A percentile compares a stretch with the other conserved stretches of the same genome.
Evolutionary conservation across 805 yeast species (phyloP).

Genomic region (Yarrowia sp.): DNA sequence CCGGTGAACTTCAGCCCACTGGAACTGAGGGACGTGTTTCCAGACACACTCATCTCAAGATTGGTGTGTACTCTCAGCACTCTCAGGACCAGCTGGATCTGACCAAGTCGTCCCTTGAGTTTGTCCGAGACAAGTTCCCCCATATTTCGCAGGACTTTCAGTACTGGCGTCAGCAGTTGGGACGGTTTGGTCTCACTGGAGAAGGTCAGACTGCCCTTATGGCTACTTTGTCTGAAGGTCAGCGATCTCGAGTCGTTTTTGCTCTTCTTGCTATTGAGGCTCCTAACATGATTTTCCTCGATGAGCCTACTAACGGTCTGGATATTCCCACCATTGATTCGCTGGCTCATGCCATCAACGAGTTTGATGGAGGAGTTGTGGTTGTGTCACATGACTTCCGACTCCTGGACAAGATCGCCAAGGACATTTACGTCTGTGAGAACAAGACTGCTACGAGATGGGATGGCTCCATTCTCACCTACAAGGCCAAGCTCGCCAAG

Average conservation of each 20-base stretch:
- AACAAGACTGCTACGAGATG: slow-evolving; percentile 93
- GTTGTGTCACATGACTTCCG: slow-evolving; percentile 99
- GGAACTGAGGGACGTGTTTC: slow-evolving; percentile 80
- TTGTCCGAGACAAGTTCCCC: slow-evolving; percentile 92
- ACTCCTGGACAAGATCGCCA: slow-evolving; percentile 92
- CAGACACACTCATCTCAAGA: slow-evolving; percentile 94
- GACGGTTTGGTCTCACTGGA: slow-evolving; percentile 97
- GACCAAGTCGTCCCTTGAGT: slow-evolving; percentile 92
- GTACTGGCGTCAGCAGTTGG: slow-evolving; percentile 92
- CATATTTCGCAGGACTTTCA: slow-evolving; percentile 94
- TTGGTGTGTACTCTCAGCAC: slow-evolving; percentile 99
- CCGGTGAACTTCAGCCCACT: slow-evolving; percentile 88
- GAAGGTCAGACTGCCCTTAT: slow-evolving; percentile 97
- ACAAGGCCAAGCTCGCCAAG: slow-evolving; percentile 92
- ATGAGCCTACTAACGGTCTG: slow-evolving; percentile 99
- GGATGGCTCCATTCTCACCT: slow-evolving; percentile 87
- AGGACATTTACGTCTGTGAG: slow-evolving; percentile 95
- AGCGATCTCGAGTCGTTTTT: slow-evolving; percentile 97
- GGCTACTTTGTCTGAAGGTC: slow-evolving; percentile 99
- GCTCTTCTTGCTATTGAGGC: slow-evolving; percentile 92
- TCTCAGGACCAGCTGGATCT: slow-evolving; percentile 97
- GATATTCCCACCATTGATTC: slow-evolving; percentile 98
- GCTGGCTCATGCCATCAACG: slow-evolving; percentile 91
- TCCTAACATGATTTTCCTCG: slow-evolving; percentile 91
- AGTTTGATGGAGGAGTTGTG: slow-evolving; percentile 95